Conservation (phyloP, 1,284 basidiomycete genomes). For the Ganoderma leucocontextum region DNA sequence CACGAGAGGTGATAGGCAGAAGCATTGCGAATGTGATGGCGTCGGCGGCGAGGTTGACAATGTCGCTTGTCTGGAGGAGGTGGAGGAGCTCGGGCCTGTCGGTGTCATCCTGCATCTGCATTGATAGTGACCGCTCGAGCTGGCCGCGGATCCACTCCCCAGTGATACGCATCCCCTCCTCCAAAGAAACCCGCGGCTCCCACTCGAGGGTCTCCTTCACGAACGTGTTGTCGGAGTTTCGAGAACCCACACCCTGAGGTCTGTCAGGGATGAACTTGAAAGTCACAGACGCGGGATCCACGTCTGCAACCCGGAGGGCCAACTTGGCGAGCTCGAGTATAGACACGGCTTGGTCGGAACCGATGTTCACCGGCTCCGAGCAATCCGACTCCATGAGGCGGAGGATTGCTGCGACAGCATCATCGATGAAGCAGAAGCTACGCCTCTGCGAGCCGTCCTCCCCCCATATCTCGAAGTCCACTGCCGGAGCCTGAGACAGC, state of each 20-base stretch:
- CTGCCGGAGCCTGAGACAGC: slow-evolving; percentile 26
- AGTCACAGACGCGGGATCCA: slow-evolving; percentile 41
- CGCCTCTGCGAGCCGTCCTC: slow-evolving; percentile 56
- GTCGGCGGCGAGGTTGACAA: slow-evolving; percentile 47
- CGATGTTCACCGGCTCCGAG: slow-evolving; percentile 56
- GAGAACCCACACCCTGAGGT: slow-evolving; percentile 57
- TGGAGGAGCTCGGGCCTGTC: slow-evolving; percentile 15
- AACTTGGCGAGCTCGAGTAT: slow-evolving; percentile 55
- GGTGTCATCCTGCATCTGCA: slow-evolving; percentile 8
- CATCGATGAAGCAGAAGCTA: slow-evolving; percentile 64
- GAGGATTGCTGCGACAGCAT: slow-evolving; percentile 58
- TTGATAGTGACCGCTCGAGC: slow-evolving; percentile 41
- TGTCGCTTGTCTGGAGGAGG: slow-evolving; percentile 21
- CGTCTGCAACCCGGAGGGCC: slow-evolving; percentile 46
- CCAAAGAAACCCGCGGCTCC: slow-evolving; percentile 49
- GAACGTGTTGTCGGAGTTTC: slow-evolving; percentile 60
- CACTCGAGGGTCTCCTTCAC: slow-evolving; percentile 49
- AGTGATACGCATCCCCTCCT: slow-evolving; percentile 56
- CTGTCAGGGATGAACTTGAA: slow-evolving; percentile 43
- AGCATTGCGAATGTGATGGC: slow-evolving; percentile 57
- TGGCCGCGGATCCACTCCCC: slow-evolving; percentile 55
- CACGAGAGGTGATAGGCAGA: slow-evolving; percentile 64
- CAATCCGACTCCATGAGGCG: slow-evolving; percentile 50
- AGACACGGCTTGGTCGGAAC: slow-evolving; percentile 54
- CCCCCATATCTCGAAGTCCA: slow-evolving; percentile 63